These are phyloP conservation scores for Umbelopsis sp. DNA, from an alignment of 192 early-diverging fungal species.

Conservation along the genomic window DNA sequence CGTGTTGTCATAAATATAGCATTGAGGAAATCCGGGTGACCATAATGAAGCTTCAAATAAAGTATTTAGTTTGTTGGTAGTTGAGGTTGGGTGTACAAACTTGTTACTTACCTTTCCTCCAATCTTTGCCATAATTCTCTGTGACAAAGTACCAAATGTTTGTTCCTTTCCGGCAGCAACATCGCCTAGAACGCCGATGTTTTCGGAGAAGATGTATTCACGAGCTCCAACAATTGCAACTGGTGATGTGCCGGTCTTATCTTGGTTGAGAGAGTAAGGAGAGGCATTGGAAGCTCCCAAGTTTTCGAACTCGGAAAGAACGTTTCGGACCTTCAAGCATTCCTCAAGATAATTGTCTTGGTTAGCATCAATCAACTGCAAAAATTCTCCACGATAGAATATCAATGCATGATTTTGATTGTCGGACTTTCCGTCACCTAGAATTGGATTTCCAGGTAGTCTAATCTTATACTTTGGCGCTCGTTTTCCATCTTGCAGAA, in stretches of 20 bases:
- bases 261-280: slow-evolving; percentile 69
- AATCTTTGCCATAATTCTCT: slow-evolving; percentile 85
- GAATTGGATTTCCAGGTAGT: slow-evolving; percentile 82
- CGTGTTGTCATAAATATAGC: slow-evolving; percentile 86
- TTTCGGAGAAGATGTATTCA: slow-evolving; percentile 88
- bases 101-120: slow-evolving; percentile 62
- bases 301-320: slow-evolving; percentile 86
- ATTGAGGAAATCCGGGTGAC: slow-evolving; percentile 91
- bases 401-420: slow-evolving; percentile 89
- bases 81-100: not conserved
- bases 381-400: slow-evolving; percentile 85
- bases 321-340: slow-evolving; percentile 84
- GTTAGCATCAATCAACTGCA: slow-evolving; percentile 88
- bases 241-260: slow-evolving; percentile 52
- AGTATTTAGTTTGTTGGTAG: not conserved
- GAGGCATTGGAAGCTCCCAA: slow-evolving; percentile 64
- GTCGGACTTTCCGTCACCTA: slow-evolving; percentile 92
- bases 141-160: slow-evolving; percentile 84
- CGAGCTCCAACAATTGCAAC: slow-evolving; percentile 88
- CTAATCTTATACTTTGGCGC: slow-evolving; percentile 78
- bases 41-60: slow-evolving; percentile 43
- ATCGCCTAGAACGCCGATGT: slow-evolving; percentile 83
- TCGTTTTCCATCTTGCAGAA: slow-evolving; percentile 66
- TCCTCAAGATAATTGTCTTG: slow-evolving; percentile 94
- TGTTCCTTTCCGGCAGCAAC: slow-evolving; percentile 90